phyloP scores from a whole-genome alignment of 78 protist species.

The Dictyostelium intermedium region DNA sequence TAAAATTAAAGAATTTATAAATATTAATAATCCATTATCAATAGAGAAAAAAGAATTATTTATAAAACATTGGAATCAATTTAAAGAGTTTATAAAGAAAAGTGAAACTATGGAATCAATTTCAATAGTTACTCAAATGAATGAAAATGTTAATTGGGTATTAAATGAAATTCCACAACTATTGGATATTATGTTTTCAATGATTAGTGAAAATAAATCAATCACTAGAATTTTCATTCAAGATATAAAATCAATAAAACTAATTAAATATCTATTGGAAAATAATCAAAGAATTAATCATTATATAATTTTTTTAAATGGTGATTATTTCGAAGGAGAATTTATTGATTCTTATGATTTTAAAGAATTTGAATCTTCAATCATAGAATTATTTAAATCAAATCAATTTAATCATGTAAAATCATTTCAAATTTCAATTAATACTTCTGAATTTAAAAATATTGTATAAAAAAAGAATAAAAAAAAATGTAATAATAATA shows the following conservation, averaged over 20 bases:
- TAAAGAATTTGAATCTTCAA: not conserved
- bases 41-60: not conserved
- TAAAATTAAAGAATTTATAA: too few relatives aligned
- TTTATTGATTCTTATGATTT: not conserved
- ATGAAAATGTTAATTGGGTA: not conserved
- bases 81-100: not conserved
- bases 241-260: not conserved
- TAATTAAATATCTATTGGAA: not conserved
- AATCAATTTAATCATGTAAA: not conserved
- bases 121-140: not conserved
- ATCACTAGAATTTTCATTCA: not conserved
- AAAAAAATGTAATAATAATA: too few relatives aligned
- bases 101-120: not conserved
- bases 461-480: too few relatives aligned
- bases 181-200: not conserved
- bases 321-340: not conserved
- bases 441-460: not conserved
- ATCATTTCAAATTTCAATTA: not conserved
- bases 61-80: not conserved
- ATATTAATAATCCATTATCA: too few relatives aligned
- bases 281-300: not conserved
- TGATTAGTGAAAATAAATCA: not conserved
- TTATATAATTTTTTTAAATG: not conserved
- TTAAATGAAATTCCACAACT: not conserved
- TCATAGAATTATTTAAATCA: too few relatives aligned